Base-by-base conservation (phyloP, 1,284 basidiomycete genomes). In the Ustilago shanxiensis region DNA sequence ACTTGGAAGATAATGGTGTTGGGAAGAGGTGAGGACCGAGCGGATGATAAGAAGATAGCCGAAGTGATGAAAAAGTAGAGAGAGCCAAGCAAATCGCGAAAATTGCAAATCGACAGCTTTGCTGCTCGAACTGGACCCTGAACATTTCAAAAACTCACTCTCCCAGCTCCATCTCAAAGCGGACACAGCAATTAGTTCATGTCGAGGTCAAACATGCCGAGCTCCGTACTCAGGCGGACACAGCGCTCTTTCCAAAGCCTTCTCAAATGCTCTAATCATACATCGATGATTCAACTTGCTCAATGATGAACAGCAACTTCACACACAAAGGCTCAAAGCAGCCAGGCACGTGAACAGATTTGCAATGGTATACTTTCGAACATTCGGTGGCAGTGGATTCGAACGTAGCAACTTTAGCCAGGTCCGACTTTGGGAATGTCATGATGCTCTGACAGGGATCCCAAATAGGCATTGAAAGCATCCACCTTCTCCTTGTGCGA, bases 401-500 rank as follows among this genome's bases (percentile, higher is more conserved):
- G n/a, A 14, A 11, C 14, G 16, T 22, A 26, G 16, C 16, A 5
- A 6, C 24, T 16, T 56, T 56, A 78, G 20, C 80, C 80, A 4
- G 78, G 78, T 4, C 80, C 80, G 7, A 92, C 93, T 89, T 95
- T 95, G 45, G 94, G 94, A 79, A 95, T 95, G 86, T 95, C 94
- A 86, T 95, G 93, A 88, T 95, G 94, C 88, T 95, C 94, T 84
- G 92, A 93, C 67, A 97, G 90, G 57, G 90, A 88, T 86, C 95
- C 95, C 8, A 99, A 89, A 85, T 97, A 93, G 33, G 90, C 85
- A 86, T 99, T 99, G 84, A 86, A 85, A 5, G 95, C 93, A 69
- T 91, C 91, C 24, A 99, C 95, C 55, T 95, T 92, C 72, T 99
- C 96, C 87, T 98, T 98, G 88, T 99, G 96, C 10, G 93, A 94